Evolutionary conservation across 139 green algal species (phyloP), one percentile per base, ranked within the genome.

Genomic region (Pedinophyceae sp.): DNA sequence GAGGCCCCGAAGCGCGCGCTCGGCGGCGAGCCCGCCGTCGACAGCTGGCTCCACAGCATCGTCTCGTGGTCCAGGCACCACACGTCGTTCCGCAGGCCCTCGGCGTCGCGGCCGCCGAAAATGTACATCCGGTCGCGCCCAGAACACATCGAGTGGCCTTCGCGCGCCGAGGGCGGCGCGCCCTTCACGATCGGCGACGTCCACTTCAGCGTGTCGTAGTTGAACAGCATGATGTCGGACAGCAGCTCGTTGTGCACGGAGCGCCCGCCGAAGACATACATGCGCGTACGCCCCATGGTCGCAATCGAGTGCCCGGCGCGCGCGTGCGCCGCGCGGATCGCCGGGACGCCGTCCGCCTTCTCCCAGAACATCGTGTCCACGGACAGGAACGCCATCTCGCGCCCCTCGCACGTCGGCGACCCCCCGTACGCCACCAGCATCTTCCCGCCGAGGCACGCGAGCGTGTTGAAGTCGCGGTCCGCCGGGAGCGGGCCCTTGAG

Each of bases 51-150:
- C 81, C 81, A 87, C 6, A 57, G 52, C 29, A 75, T 56, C 26
- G 58, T 62, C 48, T 84, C 77, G 49, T 74, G 50, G 61, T 83
- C 67, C 39, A 80, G 74, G 26, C 71, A 54, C 81, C 81, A 90
- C 27, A 90, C 49, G 56, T 90, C 79, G 55, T 73, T 72, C 23
- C 78, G 57, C 45, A 81, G 62, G 41, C 58, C 48, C 27, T 74
- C 62, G 0, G 53, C 63, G n/a, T n/a, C n/a, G 46, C 68, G 50
- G 10, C 78, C 78, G 3, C 78, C 78, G 63, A 84, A 86, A n/a
- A 89, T 30, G 51, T 79, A 86, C 30, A 82, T 45, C 46, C 10
- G 13, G 34, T 43, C 34, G 45, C 45, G 45, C 13, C 5, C 45
- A 27, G 10, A 17, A 43, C 45, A 54, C 15, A 54, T 16, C 23